Base-by-base conservation (phyloP, 768 basidiomycete species). In the Mycena polygramma region DNA sequence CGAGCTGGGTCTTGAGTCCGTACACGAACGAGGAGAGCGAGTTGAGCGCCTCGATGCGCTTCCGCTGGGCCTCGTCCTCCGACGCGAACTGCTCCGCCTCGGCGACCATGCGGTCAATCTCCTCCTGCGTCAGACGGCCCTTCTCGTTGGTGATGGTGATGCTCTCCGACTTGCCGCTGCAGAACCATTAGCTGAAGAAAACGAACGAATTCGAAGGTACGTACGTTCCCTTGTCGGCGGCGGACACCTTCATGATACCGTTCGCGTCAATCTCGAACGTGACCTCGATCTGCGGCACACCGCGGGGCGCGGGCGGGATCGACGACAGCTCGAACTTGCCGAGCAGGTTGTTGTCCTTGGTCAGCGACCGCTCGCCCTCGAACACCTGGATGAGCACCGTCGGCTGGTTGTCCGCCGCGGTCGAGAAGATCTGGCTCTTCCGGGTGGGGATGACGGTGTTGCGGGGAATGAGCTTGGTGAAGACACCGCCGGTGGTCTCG, bases 401-500 rank as follows among this genome's bases (percentile, higher is more conserved):
- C 55, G 94, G 95, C 84, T 98, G 93, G 86, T 95, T 96, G 78
- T 96, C 94, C 60, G 94, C 92, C 59, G 94, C 93, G 24, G 92
- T 93, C 7, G 91, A 92, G 86, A 94, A 94, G 79, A 93, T 97
- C 84, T 99, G 96, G 71, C 91, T 91, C 88, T 99, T 98, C 87
- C 94, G 93, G 76, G 97, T 98, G 69, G 97, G 97, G 80, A 99
- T 96, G 78, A 97, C 95, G 51, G 97, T 98, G 91, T 98, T 98
- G 76, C 97, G 93, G 70, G 95, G 89, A 77, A 99, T 98, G 77
- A 99, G 88, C 83, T 97, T 98, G 75, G 96, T 98, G 88, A 98
- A 95, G 76, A 98, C 96, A 80, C 96, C 96, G 77, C 97, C 96
- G 46, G 97, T 97, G 76, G 97, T 98, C 89, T 98, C 97, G 76